These are phyloP conservation scores for Dendrobium huoshanense DNA, from an alignment of 106 monocot genomes.

Conservation along the genomic window DNA sequence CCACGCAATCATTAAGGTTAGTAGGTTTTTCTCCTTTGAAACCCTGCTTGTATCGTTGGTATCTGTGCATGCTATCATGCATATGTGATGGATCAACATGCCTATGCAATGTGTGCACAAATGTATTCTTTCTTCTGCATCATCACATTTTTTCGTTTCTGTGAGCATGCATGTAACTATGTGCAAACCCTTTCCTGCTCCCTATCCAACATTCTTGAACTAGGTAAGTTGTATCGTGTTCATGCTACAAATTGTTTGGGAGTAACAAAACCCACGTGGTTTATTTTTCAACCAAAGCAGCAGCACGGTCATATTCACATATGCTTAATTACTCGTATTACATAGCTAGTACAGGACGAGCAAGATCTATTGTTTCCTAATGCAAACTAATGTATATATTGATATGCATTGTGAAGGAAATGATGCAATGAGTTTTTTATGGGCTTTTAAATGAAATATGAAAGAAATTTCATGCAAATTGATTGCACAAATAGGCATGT, in stretches of 20 bases:
- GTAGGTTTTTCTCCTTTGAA: not conserved
- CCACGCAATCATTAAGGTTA: conserved; percentile 30
- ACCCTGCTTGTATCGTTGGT: not conserved
- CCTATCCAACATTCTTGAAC: not conserved
- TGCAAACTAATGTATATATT: not conserved
- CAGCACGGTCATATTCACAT: not conserved
- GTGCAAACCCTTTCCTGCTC: not conserved
- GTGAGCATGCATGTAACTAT: not conserved
- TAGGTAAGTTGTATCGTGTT: not conserved
- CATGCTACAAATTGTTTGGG: not conserved
- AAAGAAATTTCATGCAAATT: not conserved
- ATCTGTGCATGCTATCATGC: not conserved
- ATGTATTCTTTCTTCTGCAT: not conserved
- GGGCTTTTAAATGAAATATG: not conserved
- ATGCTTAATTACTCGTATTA: not conserved
- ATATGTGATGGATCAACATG: not conserved
- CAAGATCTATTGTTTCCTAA: not conserved
- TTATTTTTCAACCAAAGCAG: not conserved
- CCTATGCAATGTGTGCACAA: not conserved
- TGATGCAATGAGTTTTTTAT: not conserved
- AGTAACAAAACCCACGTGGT: not conserved
- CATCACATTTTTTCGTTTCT: not conserved
- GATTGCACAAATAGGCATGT: not conserved
- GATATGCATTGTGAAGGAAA: not conserved
- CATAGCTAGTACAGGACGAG: not conserved